A percentile compares a stretch with the other conserved stretches of the same genome.
These are phyloP conservation scores for Pseudozyma sp. DNA, from an alignment of 1,284 basidiomycete genomes.

Conservation along the genomic window DNA sequence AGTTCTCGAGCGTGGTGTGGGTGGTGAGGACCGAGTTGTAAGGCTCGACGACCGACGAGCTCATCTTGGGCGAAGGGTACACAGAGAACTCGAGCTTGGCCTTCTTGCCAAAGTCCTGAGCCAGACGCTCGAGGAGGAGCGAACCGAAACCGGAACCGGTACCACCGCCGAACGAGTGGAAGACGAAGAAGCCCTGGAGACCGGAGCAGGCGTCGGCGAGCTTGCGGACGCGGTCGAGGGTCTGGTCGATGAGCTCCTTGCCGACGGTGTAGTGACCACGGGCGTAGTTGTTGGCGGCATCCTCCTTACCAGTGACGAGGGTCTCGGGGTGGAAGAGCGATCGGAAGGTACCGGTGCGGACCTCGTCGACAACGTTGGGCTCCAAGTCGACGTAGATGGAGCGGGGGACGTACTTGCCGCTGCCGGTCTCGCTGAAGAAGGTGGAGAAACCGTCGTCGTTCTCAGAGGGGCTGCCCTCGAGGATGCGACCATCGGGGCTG, in stretches of 20 bases:
- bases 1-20: slow-evolving; percentile 98
- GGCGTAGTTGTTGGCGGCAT: slow-evolving; percentile 96
- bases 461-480: slow-evolving; percentile 76
- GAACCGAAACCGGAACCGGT: slow-evolving; percentile 99
- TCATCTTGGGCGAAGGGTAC: slow-evolving; percentile 80
- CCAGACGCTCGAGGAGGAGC: slow-evolving; percentile 92
- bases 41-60: slow-evolving; percentile 96
- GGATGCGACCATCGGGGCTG: slow-evolving; percentile 68
- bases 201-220: slow-evolving; percentile 98
- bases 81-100: slow-evolving; percentile 99
- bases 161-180: slow-evolving; percentile 99
- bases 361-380: slow-evolving; percentile 95
- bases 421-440: slow-evolving; percentile 73
- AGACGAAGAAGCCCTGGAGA: slow-evolving; percentile 99
- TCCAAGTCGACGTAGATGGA: slow-evolving; percentile 96
- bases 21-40: slow-evolving; percentile 99
- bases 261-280: slow-evolving; percentile 89
- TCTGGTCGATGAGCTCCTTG: slow-evolving; percentile 82
- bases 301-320: slow-evolving; percentile 98
- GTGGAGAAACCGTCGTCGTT: slow-evolving; percentile 94
- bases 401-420: slow-evolving; percentile 87
- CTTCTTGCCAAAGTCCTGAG: slow-evolving; percentile 98
- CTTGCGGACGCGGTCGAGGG: slow-evolving; percentile 95
- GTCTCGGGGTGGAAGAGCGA: slow-evolving; percentile 99
- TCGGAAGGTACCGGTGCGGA: slow-evolving; percentile 92